Base-by-base conservation (phyloP, 2,329 filamentous ascomycete genomes). In the Cytospora schulzeri region DNA sequence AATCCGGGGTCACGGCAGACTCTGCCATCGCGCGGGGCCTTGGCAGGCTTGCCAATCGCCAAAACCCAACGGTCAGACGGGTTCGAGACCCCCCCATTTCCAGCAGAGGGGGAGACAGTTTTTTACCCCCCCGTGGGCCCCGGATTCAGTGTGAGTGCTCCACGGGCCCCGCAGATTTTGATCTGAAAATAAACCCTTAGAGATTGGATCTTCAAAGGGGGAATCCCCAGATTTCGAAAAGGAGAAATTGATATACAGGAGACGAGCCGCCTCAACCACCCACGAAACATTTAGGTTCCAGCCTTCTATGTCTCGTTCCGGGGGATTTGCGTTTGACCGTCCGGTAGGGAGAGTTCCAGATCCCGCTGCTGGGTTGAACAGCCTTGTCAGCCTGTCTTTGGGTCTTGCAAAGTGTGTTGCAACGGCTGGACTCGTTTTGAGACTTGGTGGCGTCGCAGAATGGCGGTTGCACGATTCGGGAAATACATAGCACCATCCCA, bases 181-280 rank as follows among this genome's bases (percentile, higher is more conserved):
- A 54, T 62, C 62, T 62, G 5, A 60, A 67, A 67, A 67, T 67
- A 67, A 61, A 57, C 33, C 45, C 58, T 48, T 19, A 48, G 38
- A 65, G 58, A 67, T 65, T 65, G 62, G 62, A 62, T 65, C 55
- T 53, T 60, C 62, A 57, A 59, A 55, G 62, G 54, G 59, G 15
- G 57, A 19, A 54, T 22, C 61, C 62, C 60, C 55, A 57, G 60
- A 57, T 52, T 51, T 35, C 51, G 51, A 41, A 38, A 53, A 51
- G 12, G 24, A 58, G 51, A 61, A 51, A 64, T 55, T 60, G 57
- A 50, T 58, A 50, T 52, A 35, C 52, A 57, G 60, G 59, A 62
- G 58, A 59, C 51, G 33, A 38, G 57, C 59, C 35, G 57, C 59
- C 35, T 57, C 28, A 15, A 55, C n/a, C 64, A 29, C 48, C 45